Evolutionary conservation across 768 basidiomycete species (phyloP), one percentile per base, ranked within the genome.

Genomic region (Xanthoconium purpureum): DNA sequence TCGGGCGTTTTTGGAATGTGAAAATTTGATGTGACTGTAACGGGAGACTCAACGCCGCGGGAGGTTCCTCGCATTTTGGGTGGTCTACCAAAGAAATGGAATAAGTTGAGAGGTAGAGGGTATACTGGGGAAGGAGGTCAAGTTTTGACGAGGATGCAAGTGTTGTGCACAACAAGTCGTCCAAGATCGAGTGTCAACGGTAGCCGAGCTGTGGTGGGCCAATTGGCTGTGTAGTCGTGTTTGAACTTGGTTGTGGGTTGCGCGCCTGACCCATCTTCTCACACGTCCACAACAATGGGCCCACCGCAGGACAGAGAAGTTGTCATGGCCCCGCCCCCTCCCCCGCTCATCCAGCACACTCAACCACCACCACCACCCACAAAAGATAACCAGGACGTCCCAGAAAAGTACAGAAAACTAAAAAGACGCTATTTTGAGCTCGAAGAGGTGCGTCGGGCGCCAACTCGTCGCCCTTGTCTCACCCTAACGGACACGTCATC

Each of bases 361-460:
- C 72, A 65, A 30, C 64, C 68, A 17, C 49, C 65, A 2, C 46
- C 66, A 20, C 72, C 67, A 32, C 50, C 67, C 15, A 6, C 45
- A 17, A 77, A 74, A 51, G 78, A 81, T 55, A 63, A 56, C 49
- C 77, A 76, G 49, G 85, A 84, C 48, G 67, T 78, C 58, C 63
- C 64, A 46, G 85, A 87, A 73, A 88, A 87, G 71, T 86, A 87
- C 69, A 75, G 73, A 57, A 81, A 78, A 60, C 75, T 88, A 50
- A 90, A 90, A 67, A 73, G 83, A 42, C 81, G 82, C 39, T 86
- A 81, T 67, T 79, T 80, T 60, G 84, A 87, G 52, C 79, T 88
- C 40, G 85, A 88, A 63, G 83, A 89, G 81, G 88, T 89, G 52
- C 63, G 83, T 73, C 37, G 0, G 46, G 38, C 42, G 46, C 37